These are phyloP conservation scores for Podospora sp. DNA, from an alignment of 495 filamentous ascomycete species.

Conservation along the genomic window DNA sequence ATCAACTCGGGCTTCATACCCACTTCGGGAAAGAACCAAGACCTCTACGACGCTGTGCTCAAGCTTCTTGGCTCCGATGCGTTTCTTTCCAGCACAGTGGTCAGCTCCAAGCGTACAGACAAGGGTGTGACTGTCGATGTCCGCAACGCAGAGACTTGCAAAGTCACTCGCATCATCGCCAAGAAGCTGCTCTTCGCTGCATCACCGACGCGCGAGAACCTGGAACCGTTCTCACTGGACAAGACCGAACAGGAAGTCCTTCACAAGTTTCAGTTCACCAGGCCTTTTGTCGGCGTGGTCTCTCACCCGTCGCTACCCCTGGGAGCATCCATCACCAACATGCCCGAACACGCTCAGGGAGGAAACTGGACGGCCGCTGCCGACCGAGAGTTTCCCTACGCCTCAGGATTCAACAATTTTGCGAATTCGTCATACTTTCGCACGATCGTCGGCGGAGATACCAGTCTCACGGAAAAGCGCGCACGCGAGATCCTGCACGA, in stretches of 20 bases:
- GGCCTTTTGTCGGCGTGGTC: conserved; percentile 40
- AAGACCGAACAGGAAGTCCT: conserved; percentile 34
- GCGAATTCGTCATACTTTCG: conserved; percentile 36
- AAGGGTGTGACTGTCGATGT: conserved; percentile 38
- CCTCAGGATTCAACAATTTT: conserved; percentile 29
- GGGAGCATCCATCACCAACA: conserved; percentile 2
- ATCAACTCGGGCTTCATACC: conserved; percentile 33
- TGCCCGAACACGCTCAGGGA: conserved; percentile 21
- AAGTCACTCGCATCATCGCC: conserved; percentile 36
- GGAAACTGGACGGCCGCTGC: conserved; percentile 15
- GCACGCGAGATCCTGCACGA: conserved; percentile 22
- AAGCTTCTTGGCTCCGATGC: conserved; percentile 41
- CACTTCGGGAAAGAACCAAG: conserved; percentile 41
- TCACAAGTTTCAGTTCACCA: conserved; percentile 34
- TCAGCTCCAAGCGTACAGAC: conserved; percentile 20
- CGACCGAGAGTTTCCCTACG: conserved; percentile 24
- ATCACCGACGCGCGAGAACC: conserved; percentile 38
- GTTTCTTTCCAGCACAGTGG: conserved; percentile 40
- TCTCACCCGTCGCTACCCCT: conserved; percentile 2
- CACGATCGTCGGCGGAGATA: conserved; percentile 40
- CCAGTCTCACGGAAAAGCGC: conserved; percentile 29
- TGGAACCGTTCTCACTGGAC: conserved; percentile 40
- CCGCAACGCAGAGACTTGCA: conserved; percentile 34
- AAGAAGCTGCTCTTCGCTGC: conserved; percentile 44
- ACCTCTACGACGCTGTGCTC: conserved; percentile 44